A percentile compares a stretch with the other conserved stretches of the same genome.
phyloP scores from a whole-genome alignment of 2,329 filamentous ascomycete species.

The Orbilia quercus region DNA sequence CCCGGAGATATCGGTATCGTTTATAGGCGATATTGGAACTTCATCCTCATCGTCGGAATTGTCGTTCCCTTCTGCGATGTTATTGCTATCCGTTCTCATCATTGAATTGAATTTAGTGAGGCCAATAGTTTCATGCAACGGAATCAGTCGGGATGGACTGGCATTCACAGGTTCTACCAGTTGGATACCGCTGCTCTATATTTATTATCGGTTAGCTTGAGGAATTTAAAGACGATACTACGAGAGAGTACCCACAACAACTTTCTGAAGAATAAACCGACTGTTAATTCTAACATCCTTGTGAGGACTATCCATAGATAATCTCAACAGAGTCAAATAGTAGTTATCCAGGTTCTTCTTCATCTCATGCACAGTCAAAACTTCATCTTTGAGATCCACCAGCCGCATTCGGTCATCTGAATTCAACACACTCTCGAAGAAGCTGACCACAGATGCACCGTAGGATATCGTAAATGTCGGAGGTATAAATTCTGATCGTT shows the following conservation, averaged over 20 bases:
- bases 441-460: constrained; percentile 29
- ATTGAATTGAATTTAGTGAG: constrained; percentile 44
- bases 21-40: constrained; percentile 48
- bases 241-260: constrained; percentile 50
- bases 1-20: constrained; percentile 38
- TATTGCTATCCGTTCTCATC: constrained; percentile 47
- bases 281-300: constrained; percentile 58
- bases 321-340: constrained; percentile 58
- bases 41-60: constrained; percentile 54
- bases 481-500: constrained; percentile 40
- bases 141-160: constrained; percentile 58
- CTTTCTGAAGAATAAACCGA: constrained; percentile 57
- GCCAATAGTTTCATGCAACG: constrained; percentile 58
- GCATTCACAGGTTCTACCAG: constrained; percentile 57
- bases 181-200: constrained; percentile 57
- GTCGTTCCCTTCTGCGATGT: constrained; percentile 36
- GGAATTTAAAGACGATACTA: neutral
- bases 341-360: constrained; percentile 59
- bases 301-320: constrained; percentile 59
- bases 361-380: constrained; percentile 59
- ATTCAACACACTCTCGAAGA: constrained; percentile 40
- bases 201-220: neutral
- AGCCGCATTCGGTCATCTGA: constrained; percentile 45
- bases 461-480: constrained; percentile 56
- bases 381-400: constrained; percentile 57